These are phyloP conservation scores for Meira miltonrushii DNA, from an alignment of 1,284 basidiomycete species.

Conservation along the genomic window DNA sequence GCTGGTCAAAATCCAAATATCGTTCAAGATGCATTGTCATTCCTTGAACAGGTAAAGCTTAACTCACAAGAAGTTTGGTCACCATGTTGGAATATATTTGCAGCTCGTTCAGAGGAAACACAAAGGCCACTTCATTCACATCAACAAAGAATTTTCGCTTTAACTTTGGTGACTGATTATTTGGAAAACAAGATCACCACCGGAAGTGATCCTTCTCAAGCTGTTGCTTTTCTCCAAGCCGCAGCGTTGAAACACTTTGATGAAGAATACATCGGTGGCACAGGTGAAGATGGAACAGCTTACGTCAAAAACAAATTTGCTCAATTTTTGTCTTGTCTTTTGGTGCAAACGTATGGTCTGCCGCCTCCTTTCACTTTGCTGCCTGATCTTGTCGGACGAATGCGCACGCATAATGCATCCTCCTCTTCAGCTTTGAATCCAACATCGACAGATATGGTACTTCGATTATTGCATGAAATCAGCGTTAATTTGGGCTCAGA, in stretches of 20 bases:
- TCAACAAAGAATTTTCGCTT: conserved; percentile 75
- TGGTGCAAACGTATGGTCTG: conserved; percentile 84
- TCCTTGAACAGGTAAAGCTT: conserved; percentile 68
- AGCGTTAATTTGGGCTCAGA: conserved; percentile 50
- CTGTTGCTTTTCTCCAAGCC: conserved; percentile 45
- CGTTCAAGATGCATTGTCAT: conserved; percentile 63
- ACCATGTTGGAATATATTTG: conserved; percentile 48
- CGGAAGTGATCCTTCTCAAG: conserved; percentile 29
- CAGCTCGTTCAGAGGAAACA: conserved; percentile 58
- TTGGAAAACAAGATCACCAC: conserved; percentile 70
- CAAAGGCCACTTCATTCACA: conserved; percentile 62
- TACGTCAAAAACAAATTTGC: conserved; percentile 92
- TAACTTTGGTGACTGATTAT: conserved; percentile 78
- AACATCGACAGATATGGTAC: conserved; percentile 68
- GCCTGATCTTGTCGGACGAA: conserved; percentile 54
- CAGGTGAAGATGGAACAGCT: conserved; percentile 33
- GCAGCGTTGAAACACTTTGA: conserved; percentile 42
- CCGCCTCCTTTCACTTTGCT: conserved; percentile 70
- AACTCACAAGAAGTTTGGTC: conserved; percentile 72
- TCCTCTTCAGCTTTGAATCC: conserved; percentile 80
- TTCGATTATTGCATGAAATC: conserved; percentile 49
- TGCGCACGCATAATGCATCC: conserved; percentile 63
- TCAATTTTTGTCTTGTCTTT: conserved; percentile 90
- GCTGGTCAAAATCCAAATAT: background rate
- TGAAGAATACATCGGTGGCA: conserved; percentile 40